Base-by-base conservation (phyloP, 257 asterid genomes). In the Solanum virginianum region DNA sequence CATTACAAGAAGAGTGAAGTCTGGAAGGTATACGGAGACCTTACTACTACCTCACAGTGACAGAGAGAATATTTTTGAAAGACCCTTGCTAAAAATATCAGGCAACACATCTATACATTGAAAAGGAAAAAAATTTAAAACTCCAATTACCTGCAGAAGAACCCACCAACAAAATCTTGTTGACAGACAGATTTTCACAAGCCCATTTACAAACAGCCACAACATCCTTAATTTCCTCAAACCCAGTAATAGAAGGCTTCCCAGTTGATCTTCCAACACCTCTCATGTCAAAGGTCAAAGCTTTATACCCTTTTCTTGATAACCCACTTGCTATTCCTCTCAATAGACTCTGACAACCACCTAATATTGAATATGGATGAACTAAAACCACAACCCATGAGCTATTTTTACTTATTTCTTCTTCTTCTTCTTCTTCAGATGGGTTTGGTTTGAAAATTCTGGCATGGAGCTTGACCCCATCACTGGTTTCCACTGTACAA, bases 211-310 rank as follows among this genome's bases (percentile, higher is more conserved):
- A 90, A 24, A 92, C 93, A 63, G 92, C 90, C 69, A 92, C 79
- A 26, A 90, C 92, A 72, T 92, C 93, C 53, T 82, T 69, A 16
- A 88, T 86, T 84, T 92, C 94, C 41, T 51, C 83, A 80, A 85
- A 90, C 15, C 93, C 93, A 69, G 91, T 88, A 57, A 92, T 74
- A 65, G 93, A 90, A 74, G 90, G 63, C 72, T 80, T 87, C 15
- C 94, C 93, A 0, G 91, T 86, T 63, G 94, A 92, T 36, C 85
- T 84, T 12, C 94, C 92, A 26, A 85, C 94, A 68, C 94, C 93
- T 88, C 94, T 89, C 93, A 90, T 89, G 85, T 91, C 91, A 82
- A 90, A 91, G 84, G 93, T 91, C 66, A 91, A 86, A 75, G 90
- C 89, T 89, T 89, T 91, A 81, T 85, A 87, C 59, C 93, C 94